phyloP scores from a whole-genome alignment of 352 stramenopile genomes.

The Phytophthora fragariae region DNA sequence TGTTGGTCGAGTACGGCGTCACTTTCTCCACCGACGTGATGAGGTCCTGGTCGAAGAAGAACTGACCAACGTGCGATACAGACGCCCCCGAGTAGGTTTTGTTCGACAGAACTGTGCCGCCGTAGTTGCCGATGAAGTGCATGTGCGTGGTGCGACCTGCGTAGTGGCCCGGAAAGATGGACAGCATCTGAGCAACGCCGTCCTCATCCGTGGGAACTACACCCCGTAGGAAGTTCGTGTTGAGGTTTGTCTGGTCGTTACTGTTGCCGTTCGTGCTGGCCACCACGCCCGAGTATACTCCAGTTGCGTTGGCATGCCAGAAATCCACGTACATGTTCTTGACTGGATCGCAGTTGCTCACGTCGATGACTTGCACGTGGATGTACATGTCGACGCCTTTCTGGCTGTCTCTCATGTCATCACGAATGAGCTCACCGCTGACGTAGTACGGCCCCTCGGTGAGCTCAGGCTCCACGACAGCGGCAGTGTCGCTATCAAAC shows the following conservation, averaged over 20 bases:
- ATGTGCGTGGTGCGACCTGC: slow-evolving; percentile 29
- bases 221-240: slow-evolving; percentile 35
- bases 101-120: slow-evolving; percentile 28
- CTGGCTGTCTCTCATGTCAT: slow-evolving; percentile 32
- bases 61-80: slow-evolving; percentile 32
- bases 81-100: slow-evolving; percentile 36
- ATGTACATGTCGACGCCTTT: slow-evolving; percentile 31
- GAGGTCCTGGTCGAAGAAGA: slow-evolving; percentile 40
- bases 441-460: slow-evolving; percentile 42
- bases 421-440: slow-evolving; percentile 29
- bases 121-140: slow-evolving; percentile 32
- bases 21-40: slow-evolving; percentile 25
- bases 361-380: slow-evolving; percentile 36
- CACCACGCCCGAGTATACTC: slow-evolving; percentile 38
- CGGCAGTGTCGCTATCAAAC: slow-evolving; percentile 17
- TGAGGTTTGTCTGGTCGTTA: slow-evolving; percentile 23
- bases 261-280: slow-evolving; percentile 33
- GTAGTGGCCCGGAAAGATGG: slow-evolving; percentile 38
- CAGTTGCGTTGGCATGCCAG: slow-evolving; percentile 39
- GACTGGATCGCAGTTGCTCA: slow-evolving; percentile 33
- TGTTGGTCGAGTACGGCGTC: slow-evolving; percentile 27
- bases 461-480: slow-evolving; percentile 31
- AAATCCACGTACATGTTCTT: slow-evolving; percentile 34
- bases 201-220: slow-evolving; percentile 31
- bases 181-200: slow-evolving; percentile 34